Evolutionary conservation across 768 basidiomycete genomes (phyloP), one percentile per base, ranked within the genome.

Genomic region (Coprinopsis cinerea): DNA sequence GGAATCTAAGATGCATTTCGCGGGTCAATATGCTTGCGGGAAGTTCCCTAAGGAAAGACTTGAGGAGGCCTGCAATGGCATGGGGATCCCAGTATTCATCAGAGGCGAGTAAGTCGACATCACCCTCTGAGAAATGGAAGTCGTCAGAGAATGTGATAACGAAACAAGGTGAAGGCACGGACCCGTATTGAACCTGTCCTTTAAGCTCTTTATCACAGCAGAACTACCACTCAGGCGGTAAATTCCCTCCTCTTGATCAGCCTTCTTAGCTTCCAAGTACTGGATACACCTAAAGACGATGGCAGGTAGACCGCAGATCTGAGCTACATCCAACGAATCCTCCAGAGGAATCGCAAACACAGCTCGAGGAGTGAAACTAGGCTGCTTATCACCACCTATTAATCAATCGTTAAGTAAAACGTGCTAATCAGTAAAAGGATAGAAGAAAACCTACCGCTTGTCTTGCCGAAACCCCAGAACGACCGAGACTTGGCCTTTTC

Each of bases 41-140:
- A 26, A 99, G 69, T 58, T 99, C 96, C 51, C 96, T 85, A 58
- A 99, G 71, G 71, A 86, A 99, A 47, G 82, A 79, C 71, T 99
- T 99, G 52, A 99, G 74, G 53, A 99, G 74, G 2, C 95, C 96
- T 43, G 96, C 88, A 53, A 99, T 89, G 30, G 96, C 96, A 64
- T 99, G 94, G 37, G 92, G 92, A 69, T 99, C 96, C 88, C 91
- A 96, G 59, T 86, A 90, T 61, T 96, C 94, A 64, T 92, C 90
- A 7, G 85, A 81, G 30, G 78, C 81, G 30, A 95, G 71, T 10
- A 99, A 76, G 63, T 97, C 86, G 49, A 97, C 77, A 65, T 99
- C 96, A n/a, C 94, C 95, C 73, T 99, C 96, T 93, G 59, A 40
- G 61, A 59, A 57, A n/a, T n/a, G 48, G 28, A 50, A 49, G 48